Evolutionary conservation across 768 basidiomycete genomes (phyloP), one percentile per base, ranked within the genome.

Genomic region (Myochromella boudieri): DNA sequence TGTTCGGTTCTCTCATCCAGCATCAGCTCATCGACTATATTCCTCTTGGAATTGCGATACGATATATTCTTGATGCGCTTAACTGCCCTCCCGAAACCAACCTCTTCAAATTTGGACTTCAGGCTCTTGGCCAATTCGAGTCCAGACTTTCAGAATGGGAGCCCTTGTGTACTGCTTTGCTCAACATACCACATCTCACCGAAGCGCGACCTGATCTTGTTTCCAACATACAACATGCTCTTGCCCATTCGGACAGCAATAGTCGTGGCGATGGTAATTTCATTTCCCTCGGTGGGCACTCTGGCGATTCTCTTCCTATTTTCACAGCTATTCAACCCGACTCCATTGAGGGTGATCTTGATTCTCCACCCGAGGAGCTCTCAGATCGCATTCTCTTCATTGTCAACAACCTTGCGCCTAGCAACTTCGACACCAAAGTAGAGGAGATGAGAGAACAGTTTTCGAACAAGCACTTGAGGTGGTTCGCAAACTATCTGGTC

Each of bases 401-500:
- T 58, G 84, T 99, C 68, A 99, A 99, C 72, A 98, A 99, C 56
- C 78, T 99, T 47, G 94, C 95, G 0, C 90, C 92, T 8, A 89
- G 75, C 65, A 99, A 98, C 63, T 95, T 97, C 51, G 93, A 93
- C 28, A 57, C 76, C 20, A 99, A 99, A 67, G 70, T 94, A 27
- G 65, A 69, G 25, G 97, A 98, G 58, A 93, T 99, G 86, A 77
- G 75, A 45, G 82, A 82, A 25, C 75, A 89, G 46, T 95, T 95
- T 67, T 78, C 87, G 37, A 87, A 94, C 56, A 74, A 80, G 31
- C 84, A 93, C 61, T 83, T 91, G 6, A 79, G 88, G 37, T 99
- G 97, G 97, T 97, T 99, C 59, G 95, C 97, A 36, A 88, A 97
- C 62, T 99, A 98, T 66, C 78, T 99, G 38, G 94, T 99, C 27